Percentiles rank a stretch among this genome's conserved stretches.
These are phyloP conservation scores for Eucommia ulmoides DNA, from an alignment of 257 asterid genomes.

Conservation along the genomic window DNA sequence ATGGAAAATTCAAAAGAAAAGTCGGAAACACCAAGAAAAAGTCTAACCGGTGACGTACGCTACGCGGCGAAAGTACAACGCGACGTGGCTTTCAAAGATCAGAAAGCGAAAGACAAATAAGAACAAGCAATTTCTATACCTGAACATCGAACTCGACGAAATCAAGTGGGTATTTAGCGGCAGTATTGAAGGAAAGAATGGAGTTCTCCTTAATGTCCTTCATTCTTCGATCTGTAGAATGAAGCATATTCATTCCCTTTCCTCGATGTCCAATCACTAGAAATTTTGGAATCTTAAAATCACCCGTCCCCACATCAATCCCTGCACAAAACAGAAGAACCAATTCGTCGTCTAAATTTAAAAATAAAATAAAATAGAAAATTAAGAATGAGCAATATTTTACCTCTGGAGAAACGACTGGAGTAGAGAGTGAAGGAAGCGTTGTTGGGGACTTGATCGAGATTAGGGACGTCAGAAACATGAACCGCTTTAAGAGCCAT, in stretches of 20 bases:
- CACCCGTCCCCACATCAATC: constrained; percentile 25
- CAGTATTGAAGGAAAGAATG: constrained; percentile 68
- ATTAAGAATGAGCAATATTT: neutral
- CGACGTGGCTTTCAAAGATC: no score
- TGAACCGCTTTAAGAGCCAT: constrained; percentile 96
- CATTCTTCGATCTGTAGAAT: constrained; percentile 70
- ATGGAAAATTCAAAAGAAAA: no score
- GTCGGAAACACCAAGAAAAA: no score
- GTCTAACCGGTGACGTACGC: no score
- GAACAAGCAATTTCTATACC: no score
- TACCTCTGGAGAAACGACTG: constrained; percentile 42
- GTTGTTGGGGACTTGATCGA: constrained; percentile 59
- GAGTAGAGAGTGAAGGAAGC: constrained; percentile 38
- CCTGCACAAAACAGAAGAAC: constrained; percentile 11
- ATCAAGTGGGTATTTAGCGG: constrained; percentile 57
- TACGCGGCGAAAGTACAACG: no score
- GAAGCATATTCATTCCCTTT: constrained; percentile 83
- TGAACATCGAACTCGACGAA: constrained; percentile 95
- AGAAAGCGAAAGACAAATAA: no score
- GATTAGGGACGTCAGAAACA: constrained; percentile 72
- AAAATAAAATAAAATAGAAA: neutral
- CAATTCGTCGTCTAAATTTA: neutral
- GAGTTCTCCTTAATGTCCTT: constrained; percentile 78
- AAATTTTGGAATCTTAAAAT: constrained; percentile 47
- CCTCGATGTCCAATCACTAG: constrained; percentile 93